Evolutionary conservation across 805 yeast genomes (phyloP).

Genomic region (Wickerhamiella cacticola): DNA sequence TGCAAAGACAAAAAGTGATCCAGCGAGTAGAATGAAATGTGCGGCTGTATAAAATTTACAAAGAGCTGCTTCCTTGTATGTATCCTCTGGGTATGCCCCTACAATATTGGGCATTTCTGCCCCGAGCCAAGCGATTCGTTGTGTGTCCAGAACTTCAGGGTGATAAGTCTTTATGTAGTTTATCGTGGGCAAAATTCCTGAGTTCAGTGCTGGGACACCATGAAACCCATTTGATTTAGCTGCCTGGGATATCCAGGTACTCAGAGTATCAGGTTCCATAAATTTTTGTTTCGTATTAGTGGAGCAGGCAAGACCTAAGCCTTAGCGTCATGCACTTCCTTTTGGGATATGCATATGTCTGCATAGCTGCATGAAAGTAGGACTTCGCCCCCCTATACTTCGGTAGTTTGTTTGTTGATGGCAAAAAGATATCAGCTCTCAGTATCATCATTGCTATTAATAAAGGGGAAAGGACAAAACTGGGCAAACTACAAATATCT

Average conservation of each 20-base stretch:
- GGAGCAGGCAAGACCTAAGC: too few relatives aligned
- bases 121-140: not conserved
- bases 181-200: not conserved
- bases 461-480: too few relatives aligned
- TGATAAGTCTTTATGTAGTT: constrained; percentile 1
- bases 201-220: not conserved
- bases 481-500: too few relatives aligned
- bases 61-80: constrained; percentile 29
- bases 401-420: too few relatives aligned
- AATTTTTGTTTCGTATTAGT: too few relatives aligned
- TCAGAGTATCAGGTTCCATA: not conserved
- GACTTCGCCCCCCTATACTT: too few relatives aligned
- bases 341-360: too few relatives aligned
- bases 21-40: constrained; percentile 28
- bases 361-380: too few relatives aligned
- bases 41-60: not conserved
- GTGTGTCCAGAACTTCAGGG: not conserved
- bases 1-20: constrained; percentile 38
- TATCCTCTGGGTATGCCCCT: constrained; percentile 40
- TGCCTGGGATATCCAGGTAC: not conserved
- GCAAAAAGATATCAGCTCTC: too few relatives aligned
- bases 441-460: too few relatives aligned
- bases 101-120: constrained; percentile 32
- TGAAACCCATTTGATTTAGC: not conserved
- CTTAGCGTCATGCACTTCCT: too few relatives aligned